These are phyloP conservation scores for Rhizophagus clarus DNA, from an alignment of 192 early-diverging fungal species.

Conservation along the genomic window DNA sequence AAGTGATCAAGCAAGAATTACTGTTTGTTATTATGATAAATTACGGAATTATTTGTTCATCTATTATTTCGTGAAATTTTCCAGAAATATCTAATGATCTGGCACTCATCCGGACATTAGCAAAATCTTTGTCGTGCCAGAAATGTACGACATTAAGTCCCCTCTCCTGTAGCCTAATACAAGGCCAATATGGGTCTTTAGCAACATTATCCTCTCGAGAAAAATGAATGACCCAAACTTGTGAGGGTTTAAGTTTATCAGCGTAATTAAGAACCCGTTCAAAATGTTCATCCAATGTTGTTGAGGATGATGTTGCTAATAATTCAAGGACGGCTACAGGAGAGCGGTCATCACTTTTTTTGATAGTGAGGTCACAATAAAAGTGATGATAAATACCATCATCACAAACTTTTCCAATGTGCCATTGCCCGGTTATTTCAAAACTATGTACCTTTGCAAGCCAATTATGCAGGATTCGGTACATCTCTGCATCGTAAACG, in stretches of 20 bases:
- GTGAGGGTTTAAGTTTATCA: neutral
- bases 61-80: neutral
- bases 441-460: too few species aligned
- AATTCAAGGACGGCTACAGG: conserved; percentile 5
- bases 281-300: conserved; percentile 4
- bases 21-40: neutral
- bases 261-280: neutral
- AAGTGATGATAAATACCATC: too few species aligned
- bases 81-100: conserved; percentile 25
- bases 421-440: too few species aligned
- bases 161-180: neutral
- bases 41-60: neutral
- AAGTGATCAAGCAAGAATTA: too few species aligned
- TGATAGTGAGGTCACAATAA: too few species aligned
- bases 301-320: conserved; percentile 4
- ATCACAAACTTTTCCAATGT: too few species aligned
- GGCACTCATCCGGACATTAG: conserved; percentile 35
- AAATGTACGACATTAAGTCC: neutral
- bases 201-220: neutral
- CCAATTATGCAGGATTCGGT: too few species aligned
- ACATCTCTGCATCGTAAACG: too few species aligned
- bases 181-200: neutral
- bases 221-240: neutral
- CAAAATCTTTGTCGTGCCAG: conserved; percentile 11
- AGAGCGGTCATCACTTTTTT: neutral